phyloP scores from a whole-genome alignment of 2,329 filamentous ascomycete genomes.

The Acarospora socialis region DNA sequence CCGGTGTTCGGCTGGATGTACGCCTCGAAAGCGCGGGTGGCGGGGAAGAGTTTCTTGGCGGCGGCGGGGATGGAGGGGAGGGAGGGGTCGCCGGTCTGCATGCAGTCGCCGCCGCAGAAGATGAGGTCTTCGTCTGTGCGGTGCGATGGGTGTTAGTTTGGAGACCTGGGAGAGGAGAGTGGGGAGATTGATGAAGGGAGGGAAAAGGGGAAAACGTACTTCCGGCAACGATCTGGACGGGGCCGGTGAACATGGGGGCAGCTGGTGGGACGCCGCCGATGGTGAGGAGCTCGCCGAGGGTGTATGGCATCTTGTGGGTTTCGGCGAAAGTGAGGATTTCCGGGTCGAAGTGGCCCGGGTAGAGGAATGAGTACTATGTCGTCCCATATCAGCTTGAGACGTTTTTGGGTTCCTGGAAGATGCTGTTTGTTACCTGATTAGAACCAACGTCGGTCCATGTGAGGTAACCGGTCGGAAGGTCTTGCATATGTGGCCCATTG shows the following conservation, averaged over 20 bases:
- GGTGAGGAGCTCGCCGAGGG: constrained; percentile 45
- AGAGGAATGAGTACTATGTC: constrained; percentile 33
- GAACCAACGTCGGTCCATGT: constrained; percentile 31
- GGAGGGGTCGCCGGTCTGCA: constrained; percentile 26
- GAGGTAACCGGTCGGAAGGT: constrained; percentile 39
- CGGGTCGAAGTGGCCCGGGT: constrained; percentile 41
- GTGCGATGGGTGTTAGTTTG: background rate
- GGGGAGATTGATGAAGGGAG: too few species aligned
- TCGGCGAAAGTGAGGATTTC: constrained; percentile 34
- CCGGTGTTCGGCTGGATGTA: constrained; percentile 40
- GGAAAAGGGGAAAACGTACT: constrained; percentile 21
- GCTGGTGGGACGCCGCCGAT: constrained; percentile 27
- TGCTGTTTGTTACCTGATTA: too few species aligned
- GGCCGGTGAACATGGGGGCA: constrained; percentile 34
- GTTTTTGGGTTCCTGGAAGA: constrained; percentile 25
- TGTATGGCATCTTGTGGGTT: constrained; percentile 40
- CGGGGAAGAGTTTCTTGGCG: constrained; percentile 28
- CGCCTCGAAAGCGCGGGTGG: constrained; percentile 35
- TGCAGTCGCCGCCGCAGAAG: constrained; percentile 50
- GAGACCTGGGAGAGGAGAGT: background rate
- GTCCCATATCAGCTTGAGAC: constrained; percentile 8
- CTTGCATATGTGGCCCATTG: constrained; percentile 19
- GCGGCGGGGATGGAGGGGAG: constrained; percentile 31
- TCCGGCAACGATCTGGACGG: constrained; percentile 46
- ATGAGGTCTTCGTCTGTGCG: constrained; percentile 29